These are phyloP conservation scores for Ambrosia artemisiifolia DNA, from an alignment of 129 eudicot species.

Conservation along the genomic window DNA sequence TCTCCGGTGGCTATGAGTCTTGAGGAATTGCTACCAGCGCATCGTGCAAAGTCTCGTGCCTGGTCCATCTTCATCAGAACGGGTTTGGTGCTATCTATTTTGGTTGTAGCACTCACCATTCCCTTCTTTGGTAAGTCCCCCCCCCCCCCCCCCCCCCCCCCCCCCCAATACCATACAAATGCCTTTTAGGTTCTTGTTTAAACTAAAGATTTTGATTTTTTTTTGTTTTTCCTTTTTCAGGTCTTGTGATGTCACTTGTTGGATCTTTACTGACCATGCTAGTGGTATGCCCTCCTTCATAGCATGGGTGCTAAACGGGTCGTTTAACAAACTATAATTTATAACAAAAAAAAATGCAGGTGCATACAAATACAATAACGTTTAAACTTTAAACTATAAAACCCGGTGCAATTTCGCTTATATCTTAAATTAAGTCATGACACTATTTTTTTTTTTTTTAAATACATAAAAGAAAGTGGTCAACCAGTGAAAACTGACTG, in stretches of 20 bases:
- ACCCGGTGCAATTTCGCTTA: too few relatives aligned
- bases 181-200: background rate
- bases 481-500: background rate
- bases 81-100: constrained; percentile 71
- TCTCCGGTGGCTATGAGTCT: constrained; percentile 95
- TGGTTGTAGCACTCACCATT: constrained; percentile 64
- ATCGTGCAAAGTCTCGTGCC: constrained; percentile 37
- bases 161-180: background rate
- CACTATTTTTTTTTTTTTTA: too few relatives aligned
- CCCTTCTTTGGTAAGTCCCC: constrained; percentile 81
- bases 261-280: constrained; percentile 97
- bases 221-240: constrained; percentile 37
- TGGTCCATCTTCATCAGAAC: constrained; percentile 77
- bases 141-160: background rate
- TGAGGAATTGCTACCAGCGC: constrained; percentile 78
- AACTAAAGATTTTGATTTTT: constrained; percentile 10
- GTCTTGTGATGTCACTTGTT: constrained; percentile 87
- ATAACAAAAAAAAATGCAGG: too few relatives aligned
- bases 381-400: too few relatives aligned
- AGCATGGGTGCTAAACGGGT: background rate
- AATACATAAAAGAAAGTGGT: background rate
- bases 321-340: background rate
- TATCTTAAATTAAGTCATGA: too few relatives aligned
- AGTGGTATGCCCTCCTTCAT: constrained; percentile 45
- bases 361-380: too few relatives aligned